Evolutionary conservation across 2,329 filamentous ascomycete species (phyloP), one percentile per base, ranked within the genome.

Genomic region (Pyricularia sp.): DNA sequence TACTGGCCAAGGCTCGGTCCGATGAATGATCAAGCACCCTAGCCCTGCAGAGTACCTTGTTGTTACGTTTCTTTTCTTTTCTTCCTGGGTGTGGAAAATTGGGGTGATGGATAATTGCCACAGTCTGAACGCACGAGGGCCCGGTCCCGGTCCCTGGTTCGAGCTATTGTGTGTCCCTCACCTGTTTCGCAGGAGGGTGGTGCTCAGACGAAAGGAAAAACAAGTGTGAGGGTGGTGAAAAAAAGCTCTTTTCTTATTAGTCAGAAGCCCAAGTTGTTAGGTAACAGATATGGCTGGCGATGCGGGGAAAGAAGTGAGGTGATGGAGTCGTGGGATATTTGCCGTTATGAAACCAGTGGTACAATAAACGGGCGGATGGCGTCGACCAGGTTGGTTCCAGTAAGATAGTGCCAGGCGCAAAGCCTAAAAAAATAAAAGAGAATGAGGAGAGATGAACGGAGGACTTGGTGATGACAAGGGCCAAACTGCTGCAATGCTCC

Each of bases 221-320:
- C n/a, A 26, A 61, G 58, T 25, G 25, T 28, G 25, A 28, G 25
- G 25, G 25, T 20, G 25, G 28, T 28, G 25, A 63, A 63, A 20
- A 58, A 50, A 65, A 26, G 68, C 30, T 72, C 72, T 58, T 72
- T 82, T 82, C 80, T 76, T 81, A 79, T 83, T 83, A 83, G 81
- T 83, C 81, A 83, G 80, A 72, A 70, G 70, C 73, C 70, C 74
- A 73, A 72, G 70, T 71, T 79, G 76, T 83, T 83, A 83, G 80
- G 81, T 83, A 83, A 83, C 74, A 78, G 72, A 73, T 71, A 70
- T 71, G 69, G 59, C 65, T 69, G 66, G 64, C 68, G 75, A 78
- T 80, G 79, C 79, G 79, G 80, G 80, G 80, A 79, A 81, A 73
- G 28, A 50, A 58, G 59, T 68, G 67, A 68, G 31, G 55, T 26